Evolutionary conservation across 2,329 filamentous ascomycete genomes (phyloP), one percentile per base, ranked within the genome.

Genomic region (Xylariales sp.): DNA sequence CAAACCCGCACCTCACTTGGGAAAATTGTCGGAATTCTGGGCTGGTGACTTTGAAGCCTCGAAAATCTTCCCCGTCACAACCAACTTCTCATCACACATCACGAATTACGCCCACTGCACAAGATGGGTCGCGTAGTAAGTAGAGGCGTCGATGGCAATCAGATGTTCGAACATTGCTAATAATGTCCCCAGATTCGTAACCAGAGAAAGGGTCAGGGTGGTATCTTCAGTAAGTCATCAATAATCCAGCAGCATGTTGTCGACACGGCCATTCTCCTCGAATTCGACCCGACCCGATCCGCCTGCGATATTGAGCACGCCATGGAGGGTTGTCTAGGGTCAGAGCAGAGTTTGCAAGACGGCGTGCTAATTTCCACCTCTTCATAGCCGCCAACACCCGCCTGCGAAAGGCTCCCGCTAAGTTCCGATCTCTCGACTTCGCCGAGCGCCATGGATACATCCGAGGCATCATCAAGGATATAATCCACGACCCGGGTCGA

Each of bases 401-500:
- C 73, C 82, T 97, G 66, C 91, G 93, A 79, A 96, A 97, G 83
- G 82, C 84, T 53, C 86, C 88, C 54, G 88, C 91, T 66, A 86
- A 95, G 76, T 97, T 98, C 85, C 81, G 93, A 73, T 88, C 81
- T 61, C 87, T 96, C 81, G 93, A 98, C 71, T 98, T 80, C 71
- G 83, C 89, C 69, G 90, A 96, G 79, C 83, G 88, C 68, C 91
- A 97, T 82, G 93, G 93, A 63, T 98, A 98, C 79, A 77, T 95
- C 66, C 88, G 93, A 61, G 93, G 93, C 74, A 82, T 97, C 55
- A 90, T 98, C 68, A 95, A 93, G 83, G 88, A 97, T 66, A 96
- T 97, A 74, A 86, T 98, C 74, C 93, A 98, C 84, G 93, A 98
- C 75, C 82, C 90, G 62, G 93, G 93, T 70, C 90, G 93, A 76